Base-by-base conservation (phyloP, 495 filamentous ascomycete genomes). In the Podospora fimiseda region DNA sequence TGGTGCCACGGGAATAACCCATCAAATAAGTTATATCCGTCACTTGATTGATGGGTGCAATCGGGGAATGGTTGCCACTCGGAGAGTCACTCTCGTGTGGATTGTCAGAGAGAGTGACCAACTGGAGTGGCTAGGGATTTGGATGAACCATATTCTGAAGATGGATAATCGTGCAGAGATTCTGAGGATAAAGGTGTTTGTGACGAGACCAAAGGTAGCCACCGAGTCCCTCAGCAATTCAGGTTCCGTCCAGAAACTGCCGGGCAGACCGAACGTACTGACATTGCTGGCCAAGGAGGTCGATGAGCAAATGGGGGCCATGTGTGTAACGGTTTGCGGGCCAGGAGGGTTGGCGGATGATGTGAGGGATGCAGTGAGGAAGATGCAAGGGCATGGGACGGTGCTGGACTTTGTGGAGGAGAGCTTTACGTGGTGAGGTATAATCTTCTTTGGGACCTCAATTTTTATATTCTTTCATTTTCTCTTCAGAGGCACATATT, bases 1-100 rank as follows among this genome's bases (percentile, higher is more conserved):
- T 42, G 93, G 90, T 53, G 89, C 92, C 50, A 86, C 90, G 9
- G 93, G 93, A 49, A 96, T 98, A 70, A 95, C 93, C 0, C 91
- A 96, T 66, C 88, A 93, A 65, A 81, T 97, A 19, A 87, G 88
- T n/a, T 91, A 90, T 63, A 74, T 96, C 30, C 86, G 84, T 23
- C 85, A 89, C 45, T 75, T 97, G 8, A 80, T 96, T 50, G 70
- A 82, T 19, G 85, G 83, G 11, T 88, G 82, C 70, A 80, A 81
- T 51, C 77, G 85, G 5, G 81, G 85, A 47, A 90, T 80, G 14
- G 81, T 86, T 33, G 91, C 91, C 2, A 88, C 88, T 4, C 85
- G 90, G 47, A 82, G 82, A 33, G 70, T 96, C 37, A 84, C 82
- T 1, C 82, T 98, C 23, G 81, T 95, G 53, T 97, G 93, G 93